Conservation (phyloP, 2,329 filamentous ascomycete genomes). For the Penicillium concentricum region DNA sequence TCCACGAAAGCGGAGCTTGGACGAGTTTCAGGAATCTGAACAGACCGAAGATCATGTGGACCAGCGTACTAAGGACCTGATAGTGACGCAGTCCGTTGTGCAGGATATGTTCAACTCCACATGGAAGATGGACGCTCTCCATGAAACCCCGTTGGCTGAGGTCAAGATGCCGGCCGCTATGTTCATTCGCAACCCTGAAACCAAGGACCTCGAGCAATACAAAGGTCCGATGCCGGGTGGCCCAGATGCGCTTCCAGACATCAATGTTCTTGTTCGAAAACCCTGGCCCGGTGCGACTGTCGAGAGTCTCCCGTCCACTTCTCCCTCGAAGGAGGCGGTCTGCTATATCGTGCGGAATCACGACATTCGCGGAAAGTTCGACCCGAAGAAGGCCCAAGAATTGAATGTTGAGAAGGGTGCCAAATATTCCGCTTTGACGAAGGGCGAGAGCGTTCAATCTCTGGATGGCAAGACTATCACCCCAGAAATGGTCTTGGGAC, state of each 20-base stretch:
- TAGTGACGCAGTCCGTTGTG: constrained; percentile 63
- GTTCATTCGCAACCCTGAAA: constrained; percentile 62
- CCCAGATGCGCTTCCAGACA: constrained; percentile 55
- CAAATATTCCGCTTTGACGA: constrained; percentile 61
- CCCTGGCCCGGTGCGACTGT: constrained; percentile 76
- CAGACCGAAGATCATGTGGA: constrained; percentile 14
- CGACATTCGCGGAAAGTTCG: constrained; percentile 76
- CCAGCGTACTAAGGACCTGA: constrained; percentile 42
- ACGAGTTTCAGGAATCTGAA: constrained; percentile 46
- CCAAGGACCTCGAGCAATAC: constrained; percentile 68
- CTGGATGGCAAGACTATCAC: constrained; percentile 68
- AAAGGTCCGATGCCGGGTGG: constrained; percentile 63
- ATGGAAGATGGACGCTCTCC: constrained; percentile 70
- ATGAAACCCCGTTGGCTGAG: constrained; percentile 64
- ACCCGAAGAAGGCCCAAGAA: constrained; percentile 61
- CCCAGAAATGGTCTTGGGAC: constrained; percentile 80
- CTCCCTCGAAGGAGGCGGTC: constrained; percentile 65
- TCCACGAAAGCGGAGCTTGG: constrained; percentile 49
- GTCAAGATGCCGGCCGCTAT: constrained; percentile 68
- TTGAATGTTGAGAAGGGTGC: constrained; percentile 62
- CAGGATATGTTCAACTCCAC: constrained; percentile 74
- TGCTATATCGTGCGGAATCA: constrained; percentile 84
- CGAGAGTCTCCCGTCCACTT: constrained; percentile 64
- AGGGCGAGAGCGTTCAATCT: constrained; percentile 63
- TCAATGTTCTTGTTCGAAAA: constrained; percentile 69